Evolutionary conservation across 164 flowering plant genomes (phyloP).

Genomic region (Echeveria elegans): DNA sequence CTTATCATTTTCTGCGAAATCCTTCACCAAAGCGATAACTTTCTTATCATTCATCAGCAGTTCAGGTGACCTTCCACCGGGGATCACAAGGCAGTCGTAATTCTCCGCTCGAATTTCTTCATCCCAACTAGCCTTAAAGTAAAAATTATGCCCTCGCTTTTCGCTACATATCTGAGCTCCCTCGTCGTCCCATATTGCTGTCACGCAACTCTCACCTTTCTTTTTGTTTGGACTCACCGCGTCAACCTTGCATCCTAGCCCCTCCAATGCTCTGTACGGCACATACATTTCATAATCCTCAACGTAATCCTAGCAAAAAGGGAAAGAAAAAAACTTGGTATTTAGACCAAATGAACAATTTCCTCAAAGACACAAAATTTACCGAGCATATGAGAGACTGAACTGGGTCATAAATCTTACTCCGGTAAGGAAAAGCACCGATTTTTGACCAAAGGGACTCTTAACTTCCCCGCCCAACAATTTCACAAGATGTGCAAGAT

Average conservation of each 20-base stretch:
- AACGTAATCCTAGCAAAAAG: conserved; percentile 1
- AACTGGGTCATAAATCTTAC: not conserved
- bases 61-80: conserved; percentile 12
- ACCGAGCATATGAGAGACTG: not conserved
- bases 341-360: not conserved
- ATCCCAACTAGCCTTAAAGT: conserved; percentile 2
- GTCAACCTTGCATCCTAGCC: conserved; percentile 14
- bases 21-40: conserved; percentile 6
- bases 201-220: conserved; percentile 10
- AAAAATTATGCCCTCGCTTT: conserved; percentile 12
- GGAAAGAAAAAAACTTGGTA: not conserved
- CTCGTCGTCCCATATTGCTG: conserved; percentile 12
- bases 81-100: conserved; percentile 11
- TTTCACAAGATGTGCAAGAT: not conserved
- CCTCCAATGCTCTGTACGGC: conserved; percentile 11
- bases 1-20: conserved; percentile 11
- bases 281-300: conserved; percentile 12
- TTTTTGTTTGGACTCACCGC: conserved; percentile 12
- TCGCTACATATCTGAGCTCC: conserved; percentile 15
- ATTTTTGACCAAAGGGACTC: not conserved
- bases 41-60: conserved; percentile 10
- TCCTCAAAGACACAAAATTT: no score
- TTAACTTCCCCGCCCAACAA: conserved; percentile 2
- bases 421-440: conserved; percentile 10
- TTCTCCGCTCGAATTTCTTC: conserved; percentile 10